Evolutionary conservation across 257 asterid genomes (phyloP), one percentile per base, ranked within the genome.

Genomic region (Rauvolfia tetraphylla): DNA sequence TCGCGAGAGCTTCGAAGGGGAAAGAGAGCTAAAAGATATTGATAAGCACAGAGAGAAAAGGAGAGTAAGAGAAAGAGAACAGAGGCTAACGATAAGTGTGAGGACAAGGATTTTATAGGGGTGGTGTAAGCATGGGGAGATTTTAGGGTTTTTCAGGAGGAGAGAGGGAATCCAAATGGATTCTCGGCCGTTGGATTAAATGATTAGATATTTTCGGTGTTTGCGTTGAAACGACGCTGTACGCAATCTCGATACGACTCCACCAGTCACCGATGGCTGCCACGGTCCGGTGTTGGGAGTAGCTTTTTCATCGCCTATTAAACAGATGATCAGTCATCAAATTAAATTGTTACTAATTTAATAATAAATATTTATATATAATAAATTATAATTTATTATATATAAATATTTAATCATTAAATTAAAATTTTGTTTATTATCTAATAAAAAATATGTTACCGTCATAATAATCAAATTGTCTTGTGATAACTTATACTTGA

Each of bases 171-270:
- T 44, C 17, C 56, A 18, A 44, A 73, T 67, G 34, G 10, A 34
- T 61, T 75, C 38, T 79, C 46, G 53, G 44, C 83, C 83, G 81
- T 82, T 48, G 73, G 79, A 68, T 59, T 1, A 44, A 31, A 17
- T 54, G 68, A 42, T 44, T 62, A 57, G 76, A 63, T 67, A 15
- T 71, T 74, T 63, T 20, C 44, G 33, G 41, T 3, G 33, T n/a
- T 67, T 53, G 82, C 82, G 79, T 81, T 27, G 42, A 81, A 77
- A 82, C 82, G 85, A 82, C 80, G 85, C 82, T 78, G 79, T 81
- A 65, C 65, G 11, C 39, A 33, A 70, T 70, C 39, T 25, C 34
- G 1, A 12, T 29, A 69, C 38, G 25, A 31, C 41, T 71, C 61
- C 0, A 39, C 23, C 33, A 68, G 36, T 68, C 73, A 41, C 5